Base-by-base conservation (phyloP, 192 early-diverging fungal genomes). In the Oehlia diaphana region DNA sequence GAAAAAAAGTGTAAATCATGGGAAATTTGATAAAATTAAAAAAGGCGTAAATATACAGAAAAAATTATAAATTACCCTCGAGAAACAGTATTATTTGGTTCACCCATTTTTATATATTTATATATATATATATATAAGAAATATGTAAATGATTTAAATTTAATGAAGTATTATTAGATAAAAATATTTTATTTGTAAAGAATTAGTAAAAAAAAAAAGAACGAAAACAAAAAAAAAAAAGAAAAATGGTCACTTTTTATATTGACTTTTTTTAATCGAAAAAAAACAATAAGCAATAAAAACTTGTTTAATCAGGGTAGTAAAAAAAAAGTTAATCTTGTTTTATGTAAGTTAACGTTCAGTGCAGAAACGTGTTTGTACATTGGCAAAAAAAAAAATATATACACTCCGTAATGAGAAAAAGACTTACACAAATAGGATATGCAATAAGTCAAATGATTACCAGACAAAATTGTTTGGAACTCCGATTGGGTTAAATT, bases 311-410 rank as follows among this genome's bases (percentile, higher is more conserved):
- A 53, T 53, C 50, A 53, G 13, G 50, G 3, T 53, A 49, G 37
- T 3, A 9, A 44, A 44, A 44, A 26, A 53, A 53, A 53, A 16
- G 50, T 53, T 53, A 53, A 53, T 53, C 50, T 16, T 53, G 50
- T 14, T 53, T 16, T 53, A 53, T 53, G 50, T 16, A 53, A 53
- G 50, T 69, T 69, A 69, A 39, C 67, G 67, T 69, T 39, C 35
- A 69, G 42, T 69, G 35, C 67, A 69, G 35, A 26, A 69, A 69
- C 67, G 67, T 69, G 67, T 69, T 69, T 69, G 67, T 69, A 37
- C 67, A 42, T 67, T 67, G 66, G 31, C 31, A 8, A 44, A 44
- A 44, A 44, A 44, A 67, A 67, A 63, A 63, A 37, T 5, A 64
- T 3, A 12, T 68, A 19, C 31, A 10, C 67, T 31, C 35, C 33